Conservation (phyloP, 139 green algal species). For the Penium margaritaceum region DNA sequence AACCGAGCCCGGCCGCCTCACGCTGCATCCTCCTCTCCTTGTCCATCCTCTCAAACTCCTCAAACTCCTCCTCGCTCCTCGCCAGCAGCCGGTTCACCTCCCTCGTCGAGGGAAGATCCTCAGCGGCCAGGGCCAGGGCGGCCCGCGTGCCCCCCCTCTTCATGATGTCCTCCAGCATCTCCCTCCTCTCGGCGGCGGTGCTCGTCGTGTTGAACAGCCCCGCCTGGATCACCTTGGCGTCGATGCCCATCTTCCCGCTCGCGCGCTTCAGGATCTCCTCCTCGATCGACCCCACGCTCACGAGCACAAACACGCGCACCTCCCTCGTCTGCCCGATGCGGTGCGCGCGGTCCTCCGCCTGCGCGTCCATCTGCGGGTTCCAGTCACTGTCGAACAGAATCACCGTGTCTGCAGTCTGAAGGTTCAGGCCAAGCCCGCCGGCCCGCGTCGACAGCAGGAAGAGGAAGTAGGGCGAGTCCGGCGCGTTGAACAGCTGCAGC, state of each 20-base stretch:
- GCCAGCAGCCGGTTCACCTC: conserved; percentile 63
- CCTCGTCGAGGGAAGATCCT: conserved; percentile 39
- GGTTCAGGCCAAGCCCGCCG: conserved; percentile 70
- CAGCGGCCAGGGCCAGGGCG: conserved; percentile 28
- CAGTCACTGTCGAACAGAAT: conserved; percentile 69
- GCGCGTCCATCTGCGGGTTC: conserved; percentile 64
- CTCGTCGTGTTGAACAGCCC: conserved; percentile 41
- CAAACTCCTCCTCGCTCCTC: conserved; percentile 55
- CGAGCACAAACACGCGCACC: conserved; percentile 69
- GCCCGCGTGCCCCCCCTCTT: conserved; percentile 26
- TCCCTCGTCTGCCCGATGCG: conserved; percentile 65
- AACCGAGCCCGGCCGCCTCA: not conserved
- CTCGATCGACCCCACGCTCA: conserved; percentile 65
- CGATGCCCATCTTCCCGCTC: conserved; percentile 65
- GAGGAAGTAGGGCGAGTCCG: conserved; percentile 56
- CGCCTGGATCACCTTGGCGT: conserved; percentile 64
- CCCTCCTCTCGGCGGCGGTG: conserved; percentile 39
- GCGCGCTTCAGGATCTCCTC: conserved; percentile 67
- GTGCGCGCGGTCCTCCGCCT: conserved; percentile 70
- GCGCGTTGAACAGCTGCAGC: conserved; percentile 61
- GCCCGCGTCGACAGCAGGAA: conserved; percentile 72
- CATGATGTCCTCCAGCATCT: conserved; percentile 60
- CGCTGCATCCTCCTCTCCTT: conserved; percentile 39
- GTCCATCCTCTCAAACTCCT: conserved; percentile 59
- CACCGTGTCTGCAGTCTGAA: conserved; percentile 75